Evolutionary conservation across 176 grass and related monocot genomes (phyloP).

Genomic region (Carex parvula): DNA sequence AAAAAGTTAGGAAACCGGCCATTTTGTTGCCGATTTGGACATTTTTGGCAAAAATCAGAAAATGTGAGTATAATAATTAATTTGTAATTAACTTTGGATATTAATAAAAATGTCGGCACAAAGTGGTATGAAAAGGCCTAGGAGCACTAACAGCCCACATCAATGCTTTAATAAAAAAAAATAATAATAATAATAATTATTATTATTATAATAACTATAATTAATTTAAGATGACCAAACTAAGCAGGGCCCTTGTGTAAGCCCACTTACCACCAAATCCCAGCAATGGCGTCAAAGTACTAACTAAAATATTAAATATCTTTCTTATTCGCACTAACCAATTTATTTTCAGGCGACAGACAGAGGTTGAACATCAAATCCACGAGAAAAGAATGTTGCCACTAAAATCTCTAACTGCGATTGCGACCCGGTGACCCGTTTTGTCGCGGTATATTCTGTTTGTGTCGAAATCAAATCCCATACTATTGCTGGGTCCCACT

Average conservation of each 20-base stretch:
- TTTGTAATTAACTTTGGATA: too few relatives aligned
- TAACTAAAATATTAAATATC: slow-evolving; percentile 23
- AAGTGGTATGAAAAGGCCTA: slow-evolving; percentile 17
- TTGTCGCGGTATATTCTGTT: slow-evolving; percentile 68
- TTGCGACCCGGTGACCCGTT: slow-evolving; percentile 41
- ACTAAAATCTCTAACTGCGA: slow-evolving; percentile 40
- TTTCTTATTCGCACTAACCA: background rate
- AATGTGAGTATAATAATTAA: too few relatives aligned
- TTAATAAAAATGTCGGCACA: too few relatives aligned
- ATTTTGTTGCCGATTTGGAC: too few relatives aligned
- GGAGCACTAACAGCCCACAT: slow-evolving; percentile 21
- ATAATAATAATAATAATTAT: background rate
- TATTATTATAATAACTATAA: background rate
- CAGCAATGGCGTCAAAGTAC: slow-evolving; percentile 17
- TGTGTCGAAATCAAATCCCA: slow-evolving; percentile 78
- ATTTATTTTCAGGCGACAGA: background rate
- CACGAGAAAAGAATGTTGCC: slow-evolving; percentile 14
- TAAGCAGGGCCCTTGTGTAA: slow-evolving; percentile 13
- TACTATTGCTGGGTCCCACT: slow-evolving; percentile 34
- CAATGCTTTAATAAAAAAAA: background rate
- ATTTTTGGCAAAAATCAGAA: too few relatives aligned
- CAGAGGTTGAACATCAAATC: background rate
- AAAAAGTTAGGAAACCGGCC: too few relatives aligned
- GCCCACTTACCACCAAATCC: slow-evolving; percentile 24
- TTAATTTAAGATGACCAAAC: background rate